phyloP scores from a whole-genome alignment of 305 asterid species.

The Fraxinus velutina region DNA sequence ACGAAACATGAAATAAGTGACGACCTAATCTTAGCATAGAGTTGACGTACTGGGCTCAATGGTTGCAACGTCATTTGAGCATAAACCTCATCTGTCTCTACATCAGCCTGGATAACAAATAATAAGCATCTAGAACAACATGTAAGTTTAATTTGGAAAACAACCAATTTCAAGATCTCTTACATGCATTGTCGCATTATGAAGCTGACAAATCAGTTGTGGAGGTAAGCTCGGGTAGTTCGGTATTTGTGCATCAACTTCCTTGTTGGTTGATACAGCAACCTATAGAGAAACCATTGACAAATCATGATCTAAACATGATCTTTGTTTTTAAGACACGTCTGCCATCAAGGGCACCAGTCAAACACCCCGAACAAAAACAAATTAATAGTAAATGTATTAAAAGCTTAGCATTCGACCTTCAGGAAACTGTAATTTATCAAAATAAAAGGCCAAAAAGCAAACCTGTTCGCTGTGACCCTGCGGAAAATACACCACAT shows the following conservation, averaged over 20 bases:
- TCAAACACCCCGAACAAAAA: background rate
- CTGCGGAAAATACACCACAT: conserved; percentile 78
- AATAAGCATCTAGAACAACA: conserved; percentile 18
- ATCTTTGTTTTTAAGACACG: background rate
- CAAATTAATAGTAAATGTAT: background rate
- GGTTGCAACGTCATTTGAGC: conserved; percentile 76
- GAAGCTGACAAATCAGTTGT: conserved; percentile 69
- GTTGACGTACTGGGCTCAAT: conserved; percentile 40
- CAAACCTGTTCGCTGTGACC: conserved; percentile 82
- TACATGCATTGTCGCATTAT: conserved; percentile 65
- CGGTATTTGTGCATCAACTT: conserved; percentile 61
- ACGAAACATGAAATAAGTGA: background rate
- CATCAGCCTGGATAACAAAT: conserved; percentile 47
- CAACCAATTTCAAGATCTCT: conserved; percentile 1
- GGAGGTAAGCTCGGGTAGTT: conserved; percentile 60
- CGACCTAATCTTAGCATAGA: background rate
- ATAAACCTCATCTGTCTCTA: conserved; percentile 66
- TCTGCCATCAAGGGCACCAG: background rate
- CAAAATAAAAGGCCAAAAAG: conserved; percentile 7
- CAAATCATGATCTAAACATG: background rate
- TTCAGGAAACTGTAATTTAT: background rate
- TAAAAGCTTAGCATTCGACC: background rate
- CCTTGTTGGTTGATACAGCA: conserved; percentile 62
- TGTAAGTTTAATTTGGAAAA: background rate
- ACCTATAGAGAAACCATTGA: conserved; percentile 34